Base-by-base conservation (phyloP, 169 alveolate genomes). In the Fabrea salina region DNA sequence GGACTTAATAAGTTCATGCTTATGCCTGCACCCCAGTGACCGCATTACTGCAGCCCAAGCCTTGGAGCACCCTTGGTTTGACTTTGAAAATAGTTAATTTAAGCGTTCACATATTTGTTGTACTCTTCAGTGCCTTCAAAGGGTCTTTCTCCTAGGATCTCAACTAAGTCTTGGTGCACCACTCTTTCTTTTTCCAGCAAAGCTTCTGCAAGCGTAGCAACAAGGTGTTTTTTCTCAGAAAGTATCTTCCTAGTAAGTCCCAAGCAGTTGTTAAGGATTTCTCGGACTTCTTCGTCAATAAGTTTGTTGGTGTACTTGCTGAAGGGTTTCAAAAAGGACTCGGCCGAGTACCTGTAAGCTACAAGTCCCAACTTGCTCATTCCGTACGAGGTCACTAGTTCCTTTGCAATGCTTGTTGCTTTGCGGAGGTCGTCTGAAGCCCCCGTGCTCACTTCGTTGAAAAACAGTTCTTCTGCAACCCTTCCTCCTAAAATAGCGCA, bases 401-500 rank as follows among this genome's bases (percentile, higher is more conserved):
- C 30, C 19, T 27, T 25, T 2, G 78, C 78, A 11, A 68, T 41
- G n/a, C 22, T 8, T n/a, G 78, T 68, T 8, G 51, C 0, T 4
- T 35, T 61, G 11, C 16, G 8, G 53, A 61, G 37, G 27, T 61
- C 75, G 3, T 61, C 75, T 2, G 11, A 35, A 2, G 99, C 99
- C 13, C 99, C 99, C 0, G 99, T 97, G 16, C 99, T 93, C 50
- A 98, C 92, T 44, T 87, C 80, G 5, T 95, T 93, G 67, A 96
- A 91, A 91, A 95, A 96, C 5, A 97, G 82, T 75, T 97, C 98
- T 85, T 97, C 99, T 19, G 99, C 96, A 37, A 98, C 98, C 44
- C 99, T 89, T 8, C 99, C 99, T 39, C 99, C 99, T 27, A 98
- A 89, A 33, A 96, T 93, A 25, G 96, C 98, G 7, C 98, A 98